Percentiles rank a stretch among this genome's conserved stretches.
Evolutionary conservation across 2,329 filamentous ascomycete genomes (phyloP).

Genomic region (Colletotrichum godetiae): DNA sequence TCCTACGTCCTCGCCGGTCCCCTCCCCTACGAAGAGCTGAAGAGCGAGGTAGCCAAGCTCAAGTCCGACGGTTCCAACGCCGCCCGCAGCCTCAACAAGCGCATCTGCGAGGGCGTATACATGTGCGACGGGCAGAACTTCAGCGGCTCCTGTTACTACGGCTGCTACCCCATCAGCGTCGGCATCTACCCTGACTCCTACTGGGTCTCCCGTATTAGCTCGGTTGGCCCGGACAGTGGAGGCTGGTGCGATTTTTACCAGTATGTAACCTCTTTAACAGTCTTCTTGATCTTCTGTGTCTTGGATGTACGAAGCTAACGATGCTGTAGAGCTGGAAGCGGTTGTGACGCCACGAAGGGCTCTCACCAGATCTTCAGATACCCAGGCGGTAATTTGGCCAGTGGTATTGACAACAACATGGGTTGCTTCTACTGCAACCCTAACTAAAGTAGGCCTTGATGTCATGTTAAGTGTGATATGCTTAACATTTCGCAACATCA

Average conservation of each 20-base stretch:
- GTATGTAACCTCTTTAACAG: neutral
- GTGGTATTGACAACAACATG: slow-evolving; percentile 8
- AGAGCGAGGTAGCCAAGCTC: neutral
- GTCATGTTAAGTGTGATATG: neutral
- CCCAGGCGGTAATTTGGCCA: neutral
- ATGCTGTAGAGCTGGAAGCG: neutral
- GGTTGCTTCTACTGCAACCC: slow-evolving; percentile 13
- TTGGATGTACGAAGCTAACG: rapidly evolving
- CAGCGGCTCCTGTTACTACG: slow-evolving; percentile 2
- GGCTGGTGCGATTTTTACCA: neutral
- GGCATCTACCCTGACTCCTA: slow-evolving; percentile 11
- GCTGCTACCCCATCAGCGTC: slow-evolving; percentile 4
- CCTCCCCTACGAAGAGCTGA: neutral
- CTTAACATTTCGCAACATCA: too few species aligned
- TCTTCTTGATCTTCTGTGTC: neutral
- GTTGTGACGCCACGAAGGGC: neutral
- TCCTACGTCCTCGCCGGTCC: neutral
- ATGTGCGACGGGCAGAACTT: slow-evolving; percentile 10
- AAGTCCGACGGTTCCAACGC: neutral
- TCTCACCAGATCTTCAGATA: neutral
- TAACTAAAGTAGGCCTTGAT: neutral
- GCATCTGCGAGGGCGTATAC: slow-evolving; percentile 13
- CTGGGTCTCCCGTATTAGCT: slow-evolving; percentile 6
- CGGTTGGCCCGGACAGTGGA: neutral
- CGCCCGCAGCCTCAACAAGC: slow-evolving; percentile 4